Evolutionary conservation across 306 rosid species (phyloP), one percentile per base, ranked within the genome.

Genomic region (Coriaria nepalensis): DNA sequence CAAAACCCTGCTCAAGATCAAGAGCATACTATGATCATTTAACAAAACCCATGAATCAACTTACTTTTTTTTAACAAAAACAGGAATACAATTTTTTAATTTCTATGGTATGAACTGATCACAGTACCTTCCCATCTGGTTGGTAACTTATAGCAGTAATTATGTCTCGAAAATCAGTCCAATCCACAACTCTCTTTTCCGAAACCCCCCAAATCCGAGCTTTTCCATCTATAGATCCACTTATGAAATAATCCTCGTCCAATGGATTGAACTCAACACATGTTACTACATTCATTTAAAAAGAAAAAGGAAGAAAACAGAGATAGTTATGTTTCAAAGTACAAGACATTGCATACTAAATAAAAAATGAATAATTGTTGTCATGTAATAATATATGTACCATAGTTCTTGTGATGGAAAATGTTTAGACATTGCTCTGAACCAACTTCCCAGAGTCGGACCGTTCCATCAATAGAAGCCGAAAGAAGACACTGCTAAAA

Each of bases 171-270:
- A 65, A 59, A 60, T 81, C 87, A 33, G 68, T 82, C 98, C 98
- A 90, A 41, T 90, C 98, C 67, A 79, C 87, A 33, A 90, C 98
- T 35, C 94, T 73, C 57, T 70, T 75, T 62, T 81, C 80, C 7
- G 43, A 58, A 34, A 79, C 36, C 3, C 95, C 85, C 98, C 98
- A 90, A 53, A 90, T 69, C 49, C 94, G 79, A 45, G 79, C 82
- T 73, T 84, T 90, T 6, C 98, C 95, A 61, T 90, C 95, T 13
- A 85, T 70, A 52, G 94, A 90, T 42, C 95, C 97, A 52, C 85
- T 90, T 51, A 85, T 65, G 80, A 90, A 90, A 77, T 77, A 68
- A 62, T 74, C 77, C 56, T 67, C 79, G 50, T 79, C 68, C 34
- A 73, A 59, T 2, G 98, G 98, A 53, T 81, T 90, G 87, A 84